Base-by-base conservation (phyloP, 306 rosid species). In the Dryas octopetala region DNA sequence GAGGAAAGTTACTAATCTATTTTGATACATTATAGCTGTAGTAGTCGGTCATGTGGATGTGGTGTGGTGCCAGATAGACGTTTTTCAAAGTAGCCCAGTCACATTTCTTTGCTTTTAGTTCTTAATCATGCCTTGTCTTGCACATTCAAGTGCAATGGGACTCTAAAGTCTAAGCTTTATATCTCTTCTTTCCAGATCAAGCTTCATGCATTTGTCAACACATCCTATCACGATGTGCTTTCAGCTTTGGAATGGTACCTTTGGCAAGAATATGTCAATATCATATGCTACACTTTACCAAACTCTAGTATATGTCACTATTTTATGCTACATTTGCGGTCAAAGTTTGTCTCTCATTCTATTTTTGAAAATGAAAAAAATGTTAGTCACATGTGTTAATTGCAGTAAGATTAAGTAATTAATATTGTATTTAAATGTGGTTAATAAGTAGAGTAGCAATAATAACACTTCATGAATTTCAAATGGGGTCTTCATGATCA, bases 151-250 rank as follows among this genome's bases (percentile, higher is more conserved):
- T 61, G 68, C 66, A 52, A 74, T 57, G 78, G 52, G 78, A 46
- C 45, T 71, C 68, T 32, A 45, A 78, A 70, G 65, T 71, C 68
- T 60, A 41, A 65, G 40, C 49, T 64, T 40, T 66, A n/a, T 38
- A 53, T 75, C 45, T 63, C 62, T 45, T 77, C 76, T 74, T 74
- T 82, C 79, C 71, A 65, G 71, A 49, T 86, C 65, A 59, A 47
- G 73, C 45, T 78, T 54, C 52, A 68, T 57, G 85, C 77, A 62
- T 59, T 65, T 70, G 71, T 62, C 77, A 74, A 73, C 68, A 32
- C 23, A 23, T 72, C 51, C 28, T 10, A 63, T 55, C 11, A 47
- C 16, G n/a, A 11, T 54, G 14, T 71, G 26, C 48, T 44, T 32
- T 32, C 38, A 32, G 38, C 38, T 32, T 45, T 77, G 28, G 19